phyloP scores from a whole-genome alignment of 2,329 filamentous ascomycete species.

The Colletotrichum truncatum region DNA sequence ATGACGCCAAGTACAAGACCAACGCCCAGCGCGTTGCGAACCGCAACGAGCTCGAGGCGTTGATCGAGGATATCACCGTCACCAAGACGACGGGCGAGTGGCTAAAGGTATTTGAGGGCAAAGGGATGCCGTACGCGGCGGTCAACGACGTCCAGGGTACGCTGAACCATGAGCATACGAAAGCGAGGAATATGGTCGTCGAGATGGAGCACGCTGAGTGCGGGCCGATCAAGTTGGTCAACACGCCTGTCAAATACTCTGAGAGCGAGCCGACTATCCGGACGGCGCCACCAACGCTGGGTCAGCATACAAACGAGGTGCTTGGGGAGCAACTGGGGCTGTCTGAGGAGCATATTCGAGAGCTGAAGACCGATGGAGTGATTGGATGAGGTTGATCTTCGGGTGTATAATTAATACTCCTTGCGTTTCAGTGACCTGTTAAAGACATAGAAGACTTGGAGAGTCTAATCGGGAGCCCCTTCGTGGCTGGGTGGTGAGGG shows the following conservation, averaged over 20 bases:
- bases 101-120: constrained; percentile 87
- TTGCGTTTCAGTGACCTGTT: too few relatives aligned
- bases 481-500: too few relatives aligned
- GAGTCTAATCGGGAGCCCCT: too few relatives aligned
- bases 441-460: too few relatives aligned
- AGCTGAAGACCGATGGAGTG: constrained; percentile 72
- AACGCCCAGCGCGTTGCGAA: constrained; percentile 74
- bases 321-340: constrained; percentile 71
- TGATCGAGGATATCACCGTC: constrained; percentile 80
- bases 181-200: constrained; percentile 87
- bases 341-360: constrained; percentile 64
- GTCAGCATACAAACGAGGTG: constrained; percentile 86
- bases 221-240: constrained; percentile 88
- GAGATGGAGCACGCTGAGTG: constrained; percentile 86
- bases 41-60: constrained; percentile 77
- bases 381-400: constrained; percentile 55
- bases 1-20: constrained; percentile 65
- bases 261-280: constrained; percentile 81
- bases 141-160: constrained; percentile 93
- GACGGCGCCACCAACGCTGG: constrained; percentile 82
- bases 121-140: constrained; percentile 88
- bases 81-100: constrained; percentile 88
- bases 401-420: not conserved
- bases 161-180: constrained; percentile 84
- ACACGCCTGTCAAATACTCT: constrained; percentile 94